phyloP scores from a whole-genome alignment of 2,329 filamentous ascomycete genomes.

The Ilyonectria destructans region DNA sequence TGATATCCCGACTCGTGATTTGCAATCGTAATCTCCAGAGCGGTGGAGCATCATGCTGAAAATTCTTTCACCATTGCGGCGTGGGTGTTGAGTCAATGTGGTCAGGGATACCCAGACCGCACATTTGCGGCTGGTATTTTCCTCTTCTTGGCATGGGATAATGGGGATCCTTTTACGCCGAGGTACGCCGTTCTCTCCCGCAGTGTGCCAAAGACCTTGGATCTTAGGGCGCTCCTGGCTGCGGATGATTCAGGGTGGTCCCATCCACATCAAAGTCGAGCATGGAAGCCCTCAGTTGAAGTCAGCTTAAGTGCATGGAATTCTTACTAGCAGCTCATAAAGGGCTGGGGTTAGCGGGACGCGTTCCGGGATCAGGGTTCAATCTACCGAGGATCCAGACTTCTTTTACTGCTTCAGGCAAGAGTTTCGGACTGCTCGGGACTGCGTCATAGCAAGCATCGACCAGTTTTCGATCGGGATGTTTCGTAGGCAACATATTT shows the following conservation, averaged over 20 bases:
- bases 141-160: constrained; percentile 32
- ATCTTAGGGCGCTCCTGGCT: constrained; percentile 31
- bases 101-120: constrained; percentile 49
- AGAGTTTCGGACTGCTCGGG: constrained; percentile 35
- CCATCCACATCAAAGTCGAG: constrained; percentile 31
- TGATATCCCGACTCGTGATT: constrained; percentile 38
- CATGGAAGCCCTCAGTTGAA: constrained; percentile 31
- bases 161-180: constrained; percentile 21
- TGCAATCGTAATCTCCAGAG: constrained; percentile 42
- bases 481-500: constrained; percentile 31
- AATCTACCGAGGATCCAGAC: constrained; percentile 26
- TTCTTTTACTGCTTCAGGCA: constrained; percentile 34
- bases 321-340: constrained; percentile 34
- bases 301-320: constrained; percentile 38
- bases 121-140: constrained; percentile 41
- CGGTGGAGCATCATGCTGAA: constrained; percentile 47
- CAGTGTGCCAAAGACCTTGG: constrained; percentile 24
- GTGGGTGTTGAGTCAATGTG: constrained; percentile 35
- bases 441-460: constrained; percentile 38
- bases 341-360: constrained; percentile 32
- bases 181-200: constrained; percentile 32
- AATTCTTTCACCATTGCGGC: constrained; percentile 40
- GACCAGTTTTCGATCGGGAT: constrained; percentile 26
- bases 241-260: constrained; percentile 31
- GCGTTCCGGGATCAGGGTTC: constrained; percentile 32